Conservation (phyloP, 768 basidiomycete genomes). For the Suillus plorans region DNA sequence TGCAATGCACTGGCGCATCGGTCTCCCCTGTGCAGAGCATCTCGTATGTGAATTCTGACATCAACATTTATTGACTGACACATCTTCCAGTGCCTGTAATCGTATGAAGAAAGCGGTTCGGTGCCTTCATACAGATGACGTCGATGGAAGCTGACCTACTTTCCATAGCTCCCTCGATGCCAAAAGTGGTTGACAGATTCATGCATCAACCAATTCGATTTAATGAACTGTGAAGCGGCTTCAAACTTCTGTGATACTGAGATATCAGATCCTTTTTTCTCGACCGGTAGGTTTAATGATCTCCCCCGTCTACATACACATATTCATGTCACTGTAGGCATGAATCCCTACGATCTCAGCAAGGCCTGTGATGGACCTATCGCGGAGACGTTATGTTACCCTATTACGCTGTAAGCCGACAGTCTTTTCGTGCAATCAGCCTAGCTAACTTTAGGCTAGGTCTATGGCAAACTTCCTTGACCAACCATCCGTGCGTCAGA, state of each 20-base stretch:
- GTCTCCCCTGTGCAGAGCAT: slow-evolving; percentile 48
- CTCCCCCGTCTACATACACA: not conserved
- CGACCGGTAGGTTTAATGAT: slow-evolving; percentile 29
- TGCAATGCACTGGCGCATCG: slow-evolving; percentile 55
- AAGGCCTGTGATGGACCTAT: slow-evolving; percentile 53
- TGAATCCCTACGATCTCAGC: slow-evolving; percentile 71
- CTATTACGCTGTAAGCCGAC: slow-evolving; percentile 42
- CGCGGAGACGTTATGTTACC: slow-evolving; percentile 55
- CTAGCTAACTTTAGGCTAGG: slow-evolving; percentile 31
- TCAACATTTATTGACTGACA: slow-evolving; percentile 7
- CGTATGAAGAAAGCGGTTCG: slow-evolving; percentile 44
- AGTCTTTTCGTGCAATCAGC: not conserved
- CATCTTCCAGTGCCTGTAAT: slow-evolving; percentile 35
- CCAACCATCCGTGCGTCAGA: slow-evolving; percentile 47
- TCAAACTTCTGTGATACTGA: slow-evolving; percentile 63
- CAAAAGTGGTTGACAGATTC: slow-evolving; percentile 51
- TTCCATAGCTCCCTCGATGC: slow-evolving; percentile 67
- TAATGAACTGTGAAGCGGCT: slow-evolving; percentile 67
- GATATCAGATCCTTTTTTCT: slow-evolving; percentile 25
- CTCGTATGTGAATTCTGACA: slow-evolving; percentile 25
- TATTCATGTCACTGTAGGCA: slow-evolving; percentile 24
- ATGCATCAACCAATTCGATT: slow-evolving; percentile 70
- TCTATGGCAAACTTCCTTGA: slow-evolving; percentile 63
- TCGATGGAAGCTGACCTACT: not conserved
- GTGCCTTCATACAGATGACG: not conserved